phyloP scores from a whole-genome alignment of 169 alveolate species.

The Cryptosporidium xiaoi region DNA sequence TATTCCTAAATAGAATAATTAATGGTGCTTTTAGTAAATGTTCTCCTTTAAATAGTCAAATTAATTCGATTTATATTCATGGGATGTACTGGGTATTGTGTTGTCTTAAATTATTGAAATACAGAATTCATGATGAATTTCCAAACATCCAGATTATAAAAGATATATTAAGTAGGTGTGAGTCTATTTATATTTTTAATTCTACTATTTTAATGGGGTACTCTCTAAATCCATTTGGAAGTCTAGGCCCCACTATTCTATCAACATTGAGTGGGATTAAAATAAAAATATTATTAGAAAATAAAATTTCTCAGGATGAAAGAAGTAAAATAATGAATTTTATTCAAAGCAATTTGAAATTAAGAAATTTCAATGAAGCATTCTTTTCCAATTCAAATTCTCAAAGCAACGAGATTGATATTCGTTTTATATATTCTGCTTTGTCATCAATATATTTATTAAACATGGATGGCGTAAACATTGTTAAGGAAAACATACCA shows the following conservation, averaged over 20 bases:
- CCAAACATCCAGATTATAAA: neutral
- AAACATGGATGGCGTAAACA: neutral
- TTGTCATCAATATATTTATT: slow-evolving; percentile 16
- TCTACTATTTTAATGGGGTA: neutral
- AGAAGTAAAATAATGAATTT: slow-evolving; percentile 19
- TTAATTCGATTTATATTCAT: slow-evolving; percentile 38
- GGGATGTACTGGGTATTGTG: slow-evolving; percentile 58
- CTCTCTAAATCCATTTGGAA: slow-evolving; percentile 22
- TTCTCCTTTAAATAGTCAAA: slow-evolving; percentile 1
- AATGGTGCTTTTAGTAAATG: neutral
- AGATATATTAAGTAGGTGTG: slow-evolving; percentile 22
- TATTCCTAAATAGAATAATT: neutral
- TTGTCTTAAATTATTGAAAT: slow-evolving; percentile 7
- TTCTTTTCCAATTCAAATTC: slow-evolving; percentile 14
- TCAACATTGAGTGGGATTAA: slow-evolving; percentile 54
- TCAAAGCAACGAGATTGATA: neutral
- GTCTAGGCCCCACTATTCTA: slow-evolving; percentile 30
- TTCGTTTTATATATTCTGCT: slow-evolving; percentile 48
- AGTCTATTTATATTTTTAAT: neutral
- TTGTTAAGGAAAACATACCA: neutral
- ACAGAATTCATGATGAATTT: neutral
- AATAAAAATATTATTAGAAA: slow-evolving; percentile 1
- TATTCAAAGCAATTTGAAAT: neutral
- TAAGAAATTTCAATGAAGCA: neutral
- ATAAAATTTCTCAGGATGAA: neutral